A percentile compares a stretch with the other conserved stretches of the same genome.
Conservation (phyloP, 2,329 filamentous ascomycete species). For the Penicillium freii region DNA sequence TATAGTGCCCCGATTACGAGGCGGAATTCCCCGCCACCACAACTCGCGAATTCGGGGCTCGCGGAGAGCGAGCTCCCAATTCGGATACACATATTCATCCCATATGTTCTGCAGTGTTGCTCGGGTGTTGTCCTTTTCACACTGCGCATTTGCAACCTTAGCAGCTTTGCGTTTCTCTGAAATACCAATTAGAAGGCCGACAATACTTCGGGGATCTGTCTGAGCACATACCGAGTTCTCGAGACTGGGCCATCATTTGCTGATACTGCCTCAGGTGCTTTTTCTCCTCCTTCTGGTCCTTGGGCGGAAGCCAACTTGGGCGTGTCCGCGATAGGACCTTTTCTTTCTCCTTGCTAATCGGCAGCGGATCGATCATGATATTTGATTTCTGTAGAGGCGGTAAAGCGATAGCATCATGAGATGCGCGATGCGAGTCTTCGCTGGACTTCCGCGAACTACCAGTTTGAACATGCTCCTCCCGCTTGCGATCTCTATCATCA, state of each 20-base stretch:
- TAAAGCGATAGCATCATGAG: constrained; percentile 48
- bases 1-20: constrained; percentile 55
- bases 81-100: constrained; percentile 60
- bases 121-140: constrained; percentile 52
- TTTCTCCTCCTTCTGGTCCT: constrained; percentile 83
- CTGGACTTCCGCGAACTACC: constrained; percentile 41
- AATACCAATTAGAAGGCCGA: not conserved
- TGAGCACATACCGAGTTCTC: constrained; percentile 52
- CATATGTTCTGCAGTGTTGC: constrained; percentile 59
- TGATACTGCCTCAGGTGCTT: constrained; percentile 75
- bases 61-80: constrained; percentile 56
- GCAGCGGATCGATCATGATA: constrained; percentile 64
- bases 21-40: constrained; percentile 63
- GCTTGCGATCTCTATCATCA: constrained; percentile 47
- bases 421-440: constrained; percentile 38
- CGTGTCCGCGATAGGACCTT: constrained; percentile 63
- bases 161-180: constrained; percentile 51
- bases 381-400: constrained; percentile 62
- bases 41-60: constrained; percentile 58
- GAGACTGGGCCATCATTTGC: constrained; percentile 62
- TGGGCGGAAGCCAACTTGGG: constrained; percentile 66
- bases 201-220: not conserved
- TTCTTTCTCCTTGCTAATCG: constrained; percentile 66
- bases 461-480: constrained; percentile 49
- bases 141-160: constrained; percentile 48